Evolutionary conservation across 2,329 filamentous ascomycete genomes (phyloP).

Genomic region (Cercospora canescens): DNA sequence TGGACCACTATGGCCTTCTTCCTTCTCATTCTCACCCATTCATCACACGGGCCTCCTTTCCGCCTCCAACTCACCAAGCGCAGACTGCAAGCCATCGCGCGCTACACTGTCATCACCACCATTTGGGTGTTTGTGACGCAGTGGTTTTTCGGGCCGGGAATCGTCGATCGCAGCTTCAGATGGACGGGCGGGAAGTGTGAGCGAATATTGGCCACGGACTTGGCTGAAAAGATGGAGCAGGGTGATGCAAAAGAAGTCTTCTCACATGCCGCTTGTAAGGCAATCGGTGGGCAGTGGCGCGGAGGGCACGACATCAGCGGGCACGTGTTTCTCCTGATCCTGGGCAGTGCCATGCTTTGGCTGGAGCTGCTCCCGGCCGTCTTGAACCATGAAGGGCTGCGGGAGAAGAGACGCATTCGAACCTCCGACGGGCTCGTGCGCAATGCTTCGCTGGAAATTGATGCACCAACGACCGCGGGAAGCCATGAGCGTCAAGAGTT

Average conservation of each 20-base stretch:
- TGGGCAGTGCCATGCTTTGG: constrained; percentile 77
- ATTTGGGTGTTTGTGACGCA: constrained; percentile 89
- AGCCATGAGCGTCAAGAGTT: constrained; percentile 23
- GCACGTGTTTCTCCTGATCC: constrained; percentile 87
- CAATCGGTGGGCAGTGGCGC: constrained; percentile 77
- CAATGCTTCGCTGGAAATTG: constrained; percentile 44
- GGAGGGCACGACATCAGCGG: constrained; percentile 97
- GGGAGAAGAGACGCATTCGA: constrained; percentile 66
- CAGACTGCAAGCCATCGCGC: constrained; percentile 59
- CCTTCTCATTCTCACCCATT: constrained; percentile 69
- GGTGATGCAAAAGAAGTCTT: constrained; percentile 54
- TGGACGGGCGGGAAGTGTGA: constrained; percentile 85
- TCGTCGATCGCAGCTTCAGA: constrained; percentile 89
- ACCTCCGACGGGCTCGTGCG: constrained; percentile 65
- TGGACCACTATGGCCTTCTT: constrained; percentile 81
- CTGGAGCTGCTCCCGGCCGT: constrained; percentile 73
- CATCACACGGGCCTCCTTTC: constrained; percentile 51
- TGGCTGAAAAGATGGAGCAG: constrained; percentile 45
- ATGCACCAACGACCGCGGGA: constrained; percentile 42
- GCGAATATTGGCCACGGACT: constrained; percentile 47
- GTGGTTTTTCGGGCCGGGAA: constrained; percentile 90
- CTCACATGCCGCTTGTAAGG: constrained; percentile 78
- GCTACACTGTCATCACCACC: constrained; percentile 71
- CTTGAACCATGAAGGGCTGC: constrained; percentile 46
- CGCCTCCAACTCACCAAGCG: constrained; percentile 44